Evolutionary conservation across 2,329 filamentous ascomycete genomes (phyloP), one percentile per base, ranked within the genome.

Genomic region (Fusarium nelsonii): DNA sequence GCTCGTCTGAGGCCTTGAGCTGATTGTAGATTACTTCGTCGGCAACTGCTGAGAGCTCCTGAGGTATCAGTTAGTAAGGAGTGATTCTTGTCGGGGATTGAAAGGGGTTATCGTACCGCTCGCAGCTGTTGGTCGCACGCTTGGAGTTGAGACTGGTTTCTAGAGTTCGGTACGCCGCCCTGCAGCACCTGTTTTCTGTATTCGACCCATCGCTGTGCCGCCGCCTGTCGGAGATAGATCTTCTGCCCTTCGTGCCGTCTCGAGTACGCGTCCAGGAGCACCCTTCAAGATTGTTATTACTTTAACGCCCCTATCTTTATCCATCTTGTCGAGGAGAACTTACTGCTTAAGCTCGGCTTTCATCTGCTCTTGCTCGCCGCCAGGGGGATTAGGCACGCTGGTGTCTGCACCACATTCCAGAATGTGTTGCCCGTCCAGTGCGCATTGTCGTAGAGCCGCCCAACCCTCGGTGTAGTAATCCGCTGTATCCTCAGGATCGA

Each of bases 381-480:
- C 87, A 46, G 76, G 77, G 46, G 84, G 77, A 44, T 80, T 78
- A 6, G 88, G 87, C 14, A 90, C 87, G 53, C 81, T 82, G 16
- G 87, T 87, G 76, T 90, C 88, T 40, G 88, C 88, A 23, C 86
- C 87, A 72, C 86, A 88, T 74, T 90, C 87, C 65, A 90, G 83
- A 69, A 91, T 90, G 78, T 89, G 83, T 74, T 89, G 87, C 8
- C 88, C 88, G 71, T 90, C 88, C 41, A 88, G 74, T 51, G 84
- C 81, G 78, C 88, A 90, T 78, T 91, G 88, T 41, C 88, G 84
- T 52, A 91, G 79, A 16, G 84, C 84, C 6, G 85, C 83, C 87
- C 87, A 91, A 23, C 88, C 88, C 67, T 89, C 87, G 14, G 87
- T 88, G 77, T 88, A 86, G 74, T 89, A 88, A 73, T 90, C 88